Conservation (phyloP, 2,329 filamentous ascomycete genomes). For the Phaeophleospora eucalypticola region DNA sequence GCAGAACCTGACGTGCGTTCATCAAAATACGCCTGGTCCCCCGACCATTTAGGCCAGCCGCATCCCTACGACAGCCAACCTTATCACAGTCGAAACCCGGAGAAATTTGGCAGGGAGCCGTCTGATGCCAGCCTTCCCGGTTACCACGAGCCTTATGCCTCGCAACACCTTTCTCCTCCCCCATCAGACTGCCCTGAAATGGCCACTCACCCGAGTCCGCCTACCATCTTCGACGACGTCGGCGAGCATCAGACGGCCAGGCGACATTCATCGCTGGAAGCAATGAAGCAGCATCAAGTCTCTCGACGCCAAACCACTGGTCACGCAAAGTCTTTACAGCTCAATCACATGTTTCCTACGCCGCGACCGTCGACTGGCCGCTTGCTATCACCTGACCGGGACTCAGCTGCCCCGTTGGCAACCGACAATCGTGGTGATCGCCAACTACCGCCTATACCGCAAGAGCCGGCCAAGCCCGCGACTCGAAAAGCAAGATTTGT, state of each 20-base stretch:
- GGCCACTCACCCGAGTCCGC: conserved; percentile 38
- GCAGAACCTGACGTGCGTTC: not conserved
- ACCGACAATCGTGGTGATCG: conserved; percentile 38
- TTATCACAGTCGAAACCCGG: conserved; percentile 14
- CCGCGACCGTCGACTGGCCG: conserved; percentile 20
- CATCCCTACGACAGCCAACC: conserved; percentile 15
- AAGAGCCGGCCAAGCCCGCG: conserved; percentile 5
- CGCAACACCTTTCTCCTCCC: conserved; percentile 41
- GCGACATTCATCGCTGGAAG: conserved; percentile 8
- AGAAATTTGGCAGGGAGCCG: conserved; percentile 23
- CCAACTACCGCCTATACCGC: conserved; percentile 9
- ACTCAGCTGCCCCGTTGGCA: conserved; percentile 39
- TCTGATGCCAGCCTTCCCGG: conserved; percentile 27
- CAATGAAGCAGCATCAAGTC: conserved; percentile 14
- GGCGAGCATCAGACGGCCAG: conserved; percentile 16
- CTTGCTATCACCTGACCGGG: conserved; percentile 37
- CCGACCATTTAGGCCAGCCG: conserved; percentile 11
- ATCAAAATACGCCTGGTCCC: conserved; percentile 11
- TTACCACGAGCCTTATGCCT: conserved; percentile 22
- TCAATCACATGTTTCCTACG: conserved; percentile 41
- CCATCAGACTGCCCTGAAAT: conserved; percentile 44
- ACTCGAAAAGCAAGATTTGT: not conserved
- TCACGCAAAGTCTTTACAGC: conserved; percentile 33
- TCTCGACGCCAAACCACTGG: conserved; percentile 20
- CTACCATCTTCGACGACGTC: conserved; percentile 21